These are phyloP conservation scores for Sporothrix pallida DNA, from an alignment of 2,329 filamentous ascomycete genomes.

Conservation along the genomic window DNA sequence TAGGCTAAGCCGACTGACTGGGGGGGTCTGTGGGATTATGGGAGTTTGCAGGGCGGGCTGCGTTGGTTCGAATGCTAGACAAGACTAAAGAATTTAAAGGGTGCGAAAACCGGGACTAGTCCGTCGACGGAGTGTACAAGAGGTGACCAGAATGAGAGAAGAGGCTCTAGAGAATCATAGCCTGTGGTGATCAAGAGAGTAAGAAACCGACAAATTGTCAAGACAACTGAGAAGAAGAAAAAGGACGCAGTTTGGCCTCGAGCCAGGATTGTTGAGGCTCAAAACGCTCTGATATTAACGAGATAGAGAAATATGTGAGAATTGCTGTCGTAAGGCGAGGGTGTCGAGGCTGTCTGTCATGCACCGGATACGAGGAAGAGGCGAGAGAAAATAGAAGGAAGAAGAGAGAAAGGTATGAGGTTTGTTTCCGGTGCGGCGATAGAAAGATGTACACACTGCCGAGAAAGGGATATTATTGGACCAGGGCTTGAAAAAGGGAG, in stretches of 20 bases:
- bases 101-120: constrained; percentile 35
- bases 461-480: constrained; percentile 27
- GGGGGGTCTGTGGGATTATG: constrained; percentile 29
- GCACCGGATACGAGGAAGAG: not conserved
- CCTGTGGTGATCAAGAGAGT: not conserved
- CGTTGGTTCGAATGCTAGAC: constrained; percentile 29
- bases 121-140: constrained; percentile 24
- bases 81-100: constrained; percentile 28
- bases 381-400: not conserved
- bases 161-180: constrained; percentile 15
- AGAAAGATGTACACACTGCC: not conserved
- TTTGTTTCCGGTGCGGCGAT: constrained; percentile 18
- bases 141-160: constrained; percentile 11
- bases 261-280: not conserved
- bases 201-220: not conserved
- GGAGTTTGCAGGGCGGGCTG: constrained; percentile 28
- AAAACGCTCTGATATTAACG: not conserved
- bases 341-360: constrained; percentile 3
- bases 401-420: not conserved
- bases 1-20: constrained; percentile 27
- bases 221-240: not conserved
- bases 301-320: not conserved
- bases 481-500: not conserved
- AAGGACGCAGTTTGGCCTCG: not conserved
- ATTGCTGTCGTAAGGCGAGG: not conserved